phyloP scores from a whole-genome alignment of 768 basidiomycete genomes.

The Lentinus tigrinus region DNA sequence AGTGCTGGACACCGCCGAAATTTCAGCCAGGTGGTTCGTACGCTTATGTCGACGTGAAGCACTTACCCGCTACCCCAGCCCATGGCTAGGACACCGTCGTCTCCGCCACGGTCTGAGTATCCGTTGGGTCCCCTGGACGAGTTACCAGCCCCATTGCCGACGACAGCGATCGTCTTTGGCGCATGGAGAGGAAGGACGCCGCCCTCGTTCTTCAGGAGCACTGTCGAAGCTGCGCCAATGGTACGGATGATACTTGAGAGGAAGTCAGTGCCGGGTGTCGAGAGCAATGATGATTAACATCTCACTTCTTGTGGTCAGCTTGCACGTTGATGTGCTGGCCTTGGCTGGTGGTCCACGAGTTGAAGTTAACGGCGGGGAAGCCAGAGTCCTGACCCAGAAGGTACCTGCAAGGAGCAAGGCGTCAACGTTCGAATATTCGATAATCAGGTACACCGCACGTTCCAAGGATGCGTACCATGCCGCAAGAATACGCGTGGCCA shows the following conservation, averaged over 20 bases:
- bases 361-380: slow-evolving; percentile 69
- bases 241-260: slow-evolving; percentile 42
- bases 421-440: too few species aligned
- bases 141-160: slow-evolving; percentile 60
- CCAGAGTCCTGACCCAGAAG: slow-evolving; percentile 55
- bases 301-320: slow-evolving; percentile 51
- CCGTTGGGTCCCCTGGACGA: slow-evolving; percentile 57
- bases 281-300: slow-evolving; percentile 19
- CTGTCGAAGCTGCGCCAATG: slow-evolving; percentile 61
- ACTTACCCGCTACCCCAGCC: slow-evolving; percentile 44
- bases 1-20: too few species aligned
- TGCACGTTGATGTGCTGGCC: slow-evolving; percentile 60
- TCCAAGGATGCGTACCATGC: slow-evolving; percentile 40
- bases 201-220: slow-evolving; percentile 60
- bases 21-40: too few species aligned
- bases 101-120: slow-evolving; percentile 51
- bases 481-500: slow-evolving; percentile 71
- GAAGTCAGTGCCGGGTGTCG: not conserved
- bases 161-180: slow-evolving; percentile 49
- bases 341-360: slow-evolving; percentile 42
- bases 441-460: not conserved
- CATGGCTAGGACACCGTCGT: slow-evolving; percentile 61
- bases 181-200: slow-evolving; percentile 44
- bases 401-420: too few species aligned
- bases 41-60: not conserved